Percentiles rank a stretch among this genome's conserved stretches.
These are phyloP conservation scores for Aspergillus latus DNA, from an alignment of 2,329 filamentous ascomycete species.

Conservation along the genomic window DNA sequence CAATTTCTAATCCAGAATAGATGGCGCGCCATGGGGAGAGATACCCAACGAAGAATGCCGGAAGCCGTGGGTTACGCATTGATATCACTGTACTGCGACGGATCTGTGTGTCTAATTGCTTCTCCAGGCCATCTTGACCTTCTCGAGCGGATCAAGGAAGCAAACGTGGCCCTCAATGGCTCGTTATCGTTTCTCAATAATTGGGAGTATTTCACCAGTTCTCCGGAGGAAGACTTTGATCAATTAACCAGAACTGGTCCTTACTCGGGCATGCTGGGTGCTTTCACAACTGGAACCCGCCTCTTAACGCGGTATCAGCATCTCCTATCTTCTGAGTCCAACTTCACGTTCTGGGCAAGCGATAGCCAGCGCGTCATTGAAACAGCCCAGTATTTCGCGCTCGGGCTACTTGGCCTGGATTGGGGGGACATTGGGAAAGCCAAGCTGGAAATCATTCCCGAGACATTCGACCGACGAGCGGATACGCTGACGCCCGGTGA, in stretches of 20 bases:
- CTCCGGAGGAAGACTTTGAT: slow-evolving; percentile 49
- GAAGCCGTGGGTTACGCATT: slow-evolving; percentile 44
- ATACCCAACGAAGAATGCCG: slow-evolving; percentile 55
- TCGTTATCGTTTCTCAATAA: slow-evolving; percentile 55
- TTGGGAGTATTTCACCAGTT: slow-evolving; percentile 56
- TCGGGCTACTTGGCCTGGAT: slow-evolving; percentile 56
- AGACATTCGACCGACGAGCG: slow-evolving; percentile 50
- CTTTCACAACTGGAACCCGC: slow-evolving; percentile 56
- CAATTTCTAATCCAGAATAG: slow-evolving; percentile 30
- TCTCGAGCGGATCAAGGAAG: slow-evolving; percentile 47
- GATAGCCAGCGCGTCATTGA: slow-evolving; percentile 56
- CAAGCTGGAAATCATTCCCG: slow-evolving; percentile 55
- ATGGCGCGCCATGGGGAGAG: slow-evolving; percentile 60
- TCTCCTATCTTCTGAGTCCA: slow-evolving; percentile 40
- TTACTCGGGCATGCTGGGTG: slow-evolving; percentile 55
- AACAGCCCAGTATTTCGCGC: slow-evolving; percentile 56
- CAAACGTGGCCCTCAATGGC: slow-evolving; percentile 49
- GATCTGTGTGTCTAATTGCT: background rate
- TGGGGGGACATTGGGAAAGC: slow-evolving; percentile 41
- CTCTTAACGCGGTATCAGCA: slow-evolving; percentile 55
- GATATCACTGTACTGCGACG: background rate
- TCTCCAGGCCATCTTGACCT: slow-evolving; percentile 48
- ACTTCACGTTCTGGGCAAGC: slow-evolving; percentile 56
- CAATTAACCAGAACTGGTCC: slow-evolving; percentile 57
- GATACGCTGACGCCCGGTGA: slow-evolving; percentile 59